Evolutionary conservation across 768 basidiomycete species (phyloP), one percentile per base, ranked within the genome.

Genomic region (Agaricus sinodeliciosus): DNA sequence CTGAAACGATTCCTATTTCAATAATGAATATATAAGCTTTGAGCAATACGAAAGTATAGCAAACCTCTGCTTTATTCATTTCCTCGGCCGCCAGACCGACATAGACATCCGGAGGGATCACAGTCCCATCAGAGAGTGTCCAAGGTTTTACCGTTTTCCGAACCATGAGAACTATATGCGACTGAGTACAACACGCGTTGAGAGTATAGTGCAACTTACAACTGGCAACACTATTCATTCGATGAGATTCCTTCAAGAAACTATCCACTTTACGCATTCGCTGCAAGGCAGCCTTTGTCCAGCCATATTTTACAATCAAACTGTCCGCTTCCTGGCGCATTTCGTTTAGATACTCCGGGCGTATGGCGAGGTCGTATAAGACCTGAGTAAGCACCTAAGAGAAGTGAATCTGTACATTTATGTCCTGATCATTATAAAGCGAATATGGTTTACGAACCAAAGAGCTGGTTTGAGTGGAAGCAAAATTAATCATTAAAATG

Each of bases 251-350:
- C 46, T 69, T 68, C 36, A 75, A 51, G 59, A 77, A 75, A 51
- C 75, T 77, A 50, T 76, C 74, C n/a, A 75, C 47, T 57, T 71
- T 70, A 53, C 65, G 63, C 64, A 77, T 66, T 37, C 71, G 67
- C 15, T 60, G 57, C 43, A 75, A 59, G 1, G 66, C 57, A 7
- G 62, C 57, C 48, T 71, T 69, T 0, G 61, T 60, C 65, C 69
- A 74, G 36, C 65, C 72, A 15, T 70, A 62, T 6, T 62, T 56
- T 3, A 43, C 37, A n/a, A 72, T 53, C 9, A 71, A 61, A 5
- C 49, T 48, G 35, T 74, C 71, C 9, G 74, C 62, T 57, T 79
- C 76, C 47, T 73, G 69, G 0, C 75, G 67, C 16, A 78, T 44
- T 18, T 66, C 63, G 12, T 56, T 52, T 4, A 67, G 56, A 43